These are phyloP conservation scores for Diversispora epigaea DNA, from an alignment of 192 early-diverging fungal genomes.

Conservation along the genomic window DNA sequence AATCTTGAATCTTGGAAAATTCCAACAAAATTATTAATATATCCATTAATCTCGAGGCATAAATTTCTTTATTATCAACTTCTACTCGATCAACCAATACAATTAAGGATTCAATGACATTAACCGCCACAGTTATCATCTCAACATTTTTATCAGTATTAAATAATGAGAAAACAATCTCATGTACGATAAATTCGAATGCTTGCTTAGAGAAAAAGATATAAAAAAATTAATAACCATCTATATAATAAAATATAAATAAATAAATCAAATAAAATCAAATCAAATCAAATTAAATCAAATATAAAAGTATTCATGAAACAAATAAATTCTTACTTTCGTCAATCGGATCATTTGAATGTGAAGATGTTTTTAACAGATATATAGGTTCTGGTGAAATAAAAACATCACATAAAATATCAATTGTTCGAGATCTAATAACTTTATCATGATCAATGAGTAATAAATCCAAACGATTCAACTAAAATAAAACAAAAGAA, in stretches of 20 bases:
- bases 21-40: conserved; percentile 1
- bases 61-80: neutral
- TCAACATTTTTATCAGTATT: conserved; percentile 14
- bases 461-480: conserved; percentile 38
- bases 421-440: conserved; percentile 44
- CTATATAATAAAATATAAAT: no score
- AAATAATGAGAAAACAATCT: conserved; percentile 6
- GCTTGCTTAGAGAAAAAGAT: neutral
- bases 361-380: conserved; percentile 28
- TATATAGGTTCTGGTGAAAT: conserved; percentile 39
- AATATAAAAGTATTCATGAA: neutral
- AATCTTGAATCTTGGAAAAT: neutral
- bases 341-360: conserved; percentile 33
- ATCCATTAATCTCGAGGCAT: conserved; percentile 8
- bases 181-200: conserved; percentile 10
- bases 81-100: neutral
- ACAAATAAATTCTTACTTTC: conserved; percentile 15
- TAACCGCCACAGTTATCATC: neutral
- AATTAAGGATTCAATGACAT: conserved; percentile 14
- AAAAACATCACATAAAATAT: conserved; percentile 46
- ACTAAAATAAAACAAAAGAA: conserved; percentile 29
- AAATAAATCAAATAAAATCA: no score
- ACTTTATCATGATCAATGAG: conserved; percentile 32
- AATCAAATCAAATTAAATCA: no score
- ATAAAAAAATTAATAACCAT: neutral